Conservation (phyloP, 352 stramenopile genomes). For the Phytophthora idaei region DNA sequence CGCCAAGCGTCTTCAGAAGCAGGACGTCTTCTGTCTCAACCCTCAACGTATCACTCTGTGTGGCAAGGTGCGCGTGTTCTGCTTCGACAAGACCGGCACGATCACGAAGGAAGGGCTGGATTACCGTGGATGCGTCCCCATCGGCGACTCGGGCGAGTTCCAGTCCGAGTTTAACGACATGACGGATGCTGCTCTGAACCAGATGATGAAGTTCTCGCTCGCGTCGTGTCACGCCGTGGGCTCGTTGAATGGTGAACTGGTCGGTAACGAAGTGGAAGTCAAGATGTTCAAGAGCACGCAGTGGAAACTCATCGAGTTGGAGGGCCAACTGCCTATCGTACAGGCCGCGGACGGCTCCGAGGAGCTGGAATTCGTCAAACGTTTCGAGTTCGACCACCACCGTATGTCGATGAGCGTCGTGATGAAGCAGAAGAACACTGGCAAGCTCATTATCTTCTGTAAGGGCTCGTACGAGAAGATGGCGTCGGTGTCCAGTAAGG, state of each 20-base stretch:
- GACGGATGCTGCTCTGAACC: constrained; percentile 39
- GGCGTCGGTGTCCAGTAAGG: constrained; percentile 51
- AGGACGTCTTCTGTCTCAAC: constrained; percentile 86
- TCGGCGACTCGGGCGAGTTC: constrained; percentile 49
- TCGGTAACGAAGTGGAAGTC: constrained; percentile 90
- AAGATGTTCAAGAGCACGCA: constrained; percentile 85
- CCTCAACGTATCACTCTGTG: constrained; percentile 84
- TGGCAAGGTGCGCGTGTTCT: constrained; percentile 90
- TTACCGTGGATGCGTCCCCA: constrained; percentile 72
- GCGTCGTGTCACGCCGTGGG: constrained; percentile 87
- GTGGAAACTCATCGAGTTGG: constrained; percentile 67
- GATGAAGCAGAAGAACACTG: constrained; percentile 62
- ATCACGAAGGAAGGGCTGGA: constrained; percentile 91
- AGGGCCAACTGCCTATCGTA: constrained; percentile 52
- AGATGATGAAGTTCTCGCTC: constrained; percentile 68
- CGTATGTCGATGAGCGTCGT: constrained; percentile 92
- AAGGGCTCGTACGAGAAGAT: constrained; percentile 93
- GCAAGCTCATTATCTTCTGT: constrained; percentile 79
- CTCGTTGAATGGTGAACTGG: constrained; percentile 65
- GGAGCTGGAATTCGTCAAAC: constrained; percentile 83
- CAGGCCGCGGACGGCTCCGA: constrained; percentile 47
- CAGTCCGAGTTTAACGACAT: constrained; percentile 63
- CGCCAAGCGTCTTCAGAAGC: constrained; percentile 72
- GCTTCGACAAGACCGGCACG: constrained; percentile 94
- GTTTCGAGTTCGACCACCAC: constrained; percentile 93